Base-by-base conservation (phyloP, 768 basidiomycete genomes). In the Termitomyces sp. region DNA sequence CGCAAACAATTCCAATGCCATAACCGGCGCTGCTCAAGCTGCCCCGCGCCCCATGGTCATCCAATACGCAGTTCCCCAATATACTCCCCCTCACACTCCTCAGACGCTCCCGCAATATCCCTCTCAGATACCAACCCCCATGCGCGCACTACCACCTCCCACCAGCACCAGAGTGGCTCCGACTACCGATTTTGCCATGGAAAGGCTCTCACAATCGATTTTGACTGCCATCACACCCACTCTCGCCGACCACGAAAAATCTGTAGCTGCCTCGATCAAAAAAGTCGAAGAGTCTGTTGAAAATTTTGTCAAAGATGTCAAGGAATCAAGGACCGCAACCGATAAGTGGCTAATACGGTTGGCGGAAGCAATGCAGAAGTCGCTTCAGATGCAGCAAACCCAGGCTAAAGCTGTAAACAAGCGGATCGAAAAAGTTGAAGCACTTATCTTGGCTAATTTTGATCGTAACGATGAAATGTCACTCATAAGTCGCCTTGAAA, bases 401-500 rank as follows among this genome's bases (percentile, higher is more conserved):
- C 35, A 32, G 2, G 51, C 11, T 12, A 56, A 55, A 28, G 51
- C 35, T 10, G 21, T 59, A 16, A 41, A 32, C 10, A 55, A 16
- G 19, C 61, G 64, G 3, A 48, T 63, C n/a, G 58, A 57, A 21
- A 61, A 58, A 42, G 17, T 66, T 14, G 65, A 67, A 41, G 58
- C 55, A 21, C 51, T 57, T 12, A 42, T 69, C 4, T 58, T 59
- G 16, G 58, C 63, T 17, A 56, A 54, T 21, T 40, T 48, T 25
- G 59, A 63, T 19, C 44, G 43, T 28, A 48, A 58, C 14, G 63
- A 64, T 37, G 50, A 61, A 12, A 55, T 58, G 19, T 59, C 61
- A 0, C 41, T 67, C 3, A 25, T 57, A 3, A 43, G 59, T 7
- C 56, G 61, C 27, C 54, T 69, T 28, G 63, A 68, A 35, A 35